Conservation (phyloP, 345 rosid genomes). For the Populus euphratica region DNA sequence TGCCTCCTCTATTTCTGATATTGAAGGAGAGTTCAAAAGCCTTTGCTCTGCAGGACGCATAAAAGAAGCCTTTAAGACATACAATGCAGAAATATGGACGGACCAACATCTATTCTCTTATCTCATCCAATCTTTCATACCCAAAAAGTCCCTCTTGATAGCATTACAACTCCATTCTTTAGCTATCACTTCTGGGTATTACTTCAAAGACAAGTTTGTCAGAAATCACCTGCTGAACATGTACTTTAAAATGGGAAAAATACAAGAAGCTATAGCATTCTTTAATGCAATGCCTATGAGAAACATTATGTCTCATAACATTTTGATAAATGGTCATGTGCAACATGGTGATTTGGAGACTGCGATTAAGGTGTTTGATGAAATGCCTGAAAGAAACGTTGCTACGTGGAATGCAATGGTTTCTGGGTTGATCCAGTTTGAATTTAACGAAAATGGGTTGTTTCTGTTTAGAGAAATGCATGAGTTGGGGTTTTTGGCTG, state of each 20-base stretch:
- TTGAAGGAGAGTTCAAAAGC: constrained; percentile 26
- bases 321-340: constrained; percentile 52
- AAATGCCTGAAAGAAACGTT: constrained; percentile 57
- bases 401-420: constrained; percentile 73
- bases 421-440: constrained; percentile 47
- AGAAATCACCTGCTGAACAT: constrained; percentile 68
- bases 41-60: constrained; percentile 54
- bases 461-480: constrained; percentile 52
- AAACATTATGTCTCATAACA: constrained; percentile 76
- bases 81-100: constrained; percentile 47
- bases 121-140: constrained; percentile 51
- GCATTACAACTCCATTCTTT: constrained; percentile 70
- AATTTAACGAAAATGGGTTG: constrained; percentile 57
- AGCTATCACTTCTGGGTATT: constrained; percentile 62
- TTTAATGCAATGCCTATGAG: constrained; percentile 45
- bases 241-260: constrained; percentile 62
- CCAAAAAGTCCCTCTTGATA: constrained; percentile 23
- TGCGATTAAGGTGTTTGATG: constrained; percentile 61
- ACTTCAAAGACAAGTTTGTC: constrained; percentile 47
- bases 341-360: constrained; percentile 39
- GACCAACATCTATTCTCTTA: constrained; percentile 54
- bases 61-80: constrained; percentile 54
- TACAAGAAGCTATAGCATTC: constrained; percentile 38
- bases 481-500: constrained; percentile 44
- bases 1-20: not conserved